Evolutionary conservation across 805 yeast species (phyloP).

Genomic region (Komagataella mondaviorum): DNA sequence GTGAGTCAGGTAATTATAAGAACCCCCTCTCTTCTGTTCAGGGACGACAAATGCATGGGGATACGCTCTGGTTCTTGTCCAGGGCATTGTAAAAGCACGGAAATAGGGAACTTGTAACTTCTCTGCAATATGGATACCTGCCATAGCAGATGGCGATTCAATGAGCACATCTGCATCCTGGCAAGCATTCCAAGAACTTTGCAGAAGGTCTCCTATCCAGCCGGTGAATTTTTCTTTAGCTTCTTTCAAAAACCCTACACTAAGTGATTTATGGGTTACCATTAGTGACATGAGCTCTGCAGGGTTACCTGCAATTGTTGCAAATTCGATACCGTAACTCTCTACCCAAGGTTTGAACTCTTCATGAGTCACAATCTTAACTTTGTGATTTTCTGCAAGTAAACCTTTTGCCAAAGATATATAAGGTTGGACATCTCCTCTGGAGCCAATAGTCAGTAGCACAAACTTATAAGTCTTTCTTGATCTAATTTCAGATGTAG

Average conservation of each 20-base stretch:
- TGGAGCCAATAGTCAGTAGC: conserved; percentile 78
- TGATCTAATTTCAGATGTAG: conserved; percentile 39
- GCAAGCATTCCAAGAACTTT: conserved; percentile 78
- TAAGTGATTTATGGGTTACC: conserved; percentile 84
- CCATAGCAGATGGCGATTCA: conserved; percentile 96
- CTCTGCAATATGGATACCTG: conserved; percentile 91
- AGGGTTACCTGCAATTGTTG: conserved; percentile 82
- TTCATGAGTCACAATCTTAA: conserved; percentile 71
- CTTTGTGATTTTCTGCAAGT: conserved; percentile 68
- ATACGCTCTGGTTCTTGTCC: conserved; percentile 92
- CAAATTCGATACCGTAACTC: conserved; percentile 53
- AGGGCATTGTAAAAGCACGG: conserved; percentile 96
- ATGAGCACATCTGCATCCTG: conserved; percentile 67
- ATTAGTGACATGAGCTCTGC: conserved; percentile 82
- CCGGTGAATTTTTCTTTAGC: conserved; percentile 68
- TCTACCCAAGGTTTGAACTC: conserved; percentile 74
- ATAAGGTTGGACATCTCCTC: conserved; percentile 97
- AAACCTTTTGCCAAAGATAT: conserved; percentile 80
- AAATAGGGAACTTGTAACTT: conserved; percentile 81
- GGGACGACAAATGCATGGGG: conserved; percentile 96
- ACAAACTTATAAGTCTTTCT: conserved; percentile 43
- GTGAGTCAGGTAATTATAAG: conserved; percentile 85
- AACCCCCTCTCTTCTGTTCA: conserved; percentile 85
- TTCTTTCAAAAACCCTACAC: conserved; percentile 69
- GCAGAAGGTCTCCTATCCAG: conserved; percentile 70